Conservation (phyloP, 2,329 filamentous ascomycete genomes). For the Thyridium curvatum region DNA sequence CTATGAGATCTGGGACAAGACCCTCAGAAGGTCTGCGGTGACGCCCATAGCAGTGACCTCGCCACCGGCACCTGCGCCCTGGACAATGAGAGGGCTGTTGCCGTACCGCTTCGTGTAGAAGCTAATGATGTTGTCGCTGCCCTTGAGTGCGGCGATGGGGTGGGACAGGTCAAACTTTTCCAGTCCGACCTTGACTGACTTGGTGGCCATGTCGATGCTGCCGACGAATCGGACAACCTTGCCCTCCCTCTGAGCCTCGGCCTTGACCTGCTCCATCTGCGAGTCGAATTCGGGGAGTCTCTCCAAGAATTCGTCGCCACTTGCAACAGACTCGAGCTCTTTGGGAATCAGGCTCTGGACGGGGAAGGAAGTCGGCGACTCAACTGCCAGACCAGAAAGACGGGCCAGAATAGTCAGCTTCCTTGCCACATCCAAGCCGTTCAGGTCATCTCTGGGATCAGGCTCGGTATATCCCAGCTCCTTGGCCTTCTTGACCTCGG, state of each 20-base stretch:
- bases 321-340: conserved; percentile 70
- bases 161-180: conserved; percentile 84
- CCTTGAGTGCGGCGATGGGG: conserved; percentile 89
- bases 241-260: conserved; percentile 75
- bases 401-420: conserved; percentile 94
- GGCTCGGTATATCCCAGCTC: conserved; percentile 88
- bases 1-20: conserved; percentile 61
- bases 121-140: conserved; percentile 97
- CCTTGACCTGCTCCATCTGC: conserved; percentile 86
- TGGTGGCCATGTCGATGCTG: conserved; percentile 77
- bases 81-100: conserved; percentile 83
- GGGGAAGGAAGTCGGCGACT: conserved; percentile 82
- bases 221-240: conserved; percentile 95
- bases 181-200: conserved; percentile 83
- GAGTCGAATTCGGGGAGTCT: conserved; percentile 75
- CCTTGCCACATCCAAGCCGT: conserved; percentile 84
- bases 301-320: conserved; percentile 79
- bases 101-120: conserved; percentile 97
- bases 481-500: conserved; percentile 88
- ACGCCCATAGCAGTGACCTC: conserved; percentile 98
- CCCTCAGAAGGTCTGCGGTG: conserved; percentile 87
- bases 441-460: conserved; percentile 79
- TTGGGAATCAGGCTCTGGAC: conserved; percentile 90
- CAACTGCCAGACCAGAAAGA: conserved; percentile 72
- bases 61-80: conserved; percentile 88